phyloP scores from a whole-genome alignment of 2,329 filamentous ascomycete species.

The Penicillium sp. region DNA sequence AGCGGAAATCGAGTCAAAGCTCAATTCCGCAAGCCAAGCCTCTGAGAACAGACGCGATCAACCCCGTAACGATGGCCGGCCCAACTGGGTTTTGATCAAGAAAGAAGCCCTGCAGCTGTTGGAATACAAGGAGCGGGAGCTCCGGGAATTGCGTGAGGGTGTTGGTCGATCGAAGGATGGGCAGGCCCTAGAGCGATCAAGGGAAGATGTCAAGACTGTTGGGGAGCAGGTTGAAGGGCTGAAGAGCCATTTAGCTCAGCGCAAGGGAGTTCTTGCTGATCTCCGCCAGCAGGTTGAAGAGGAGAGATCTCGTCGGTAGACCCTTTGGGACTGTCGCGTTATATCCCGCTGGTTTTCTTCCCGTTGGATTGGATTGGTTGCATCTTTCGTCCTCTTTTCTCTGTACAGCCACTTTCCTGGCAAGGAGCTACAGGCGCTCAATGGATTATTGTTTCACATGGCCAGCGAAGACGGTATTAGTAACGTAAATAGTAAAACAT shows the following conservation, averaged over 20 bases:
- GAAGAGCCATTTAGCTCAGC: conserved; percentile 76
- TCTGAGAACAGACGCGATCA: conserved; percentile 65
- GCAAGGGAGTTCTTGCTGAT: conserved; percentile 76
- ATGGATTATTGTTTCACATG: conserved; percentile 25
- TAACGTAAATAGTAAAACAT: neutral
- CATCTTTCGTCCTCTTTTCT: conserved; percentile 20
- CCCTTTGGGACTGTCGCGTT: too few relatives aligned
- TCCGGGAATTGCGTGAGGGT: conserved; percentile 72
- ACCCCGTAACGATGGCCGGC: conserved; percentile 67
- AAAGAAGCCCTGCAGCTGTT: conserved; percentile 90
- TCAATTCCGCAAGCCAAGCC: conserved; percentile 77
- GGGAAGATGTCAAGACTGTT: conserved; percentile 87
- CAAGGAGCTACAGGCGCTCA: conserved; percentile 39
- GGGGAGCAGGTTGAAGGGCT: conserved; percentile 91
- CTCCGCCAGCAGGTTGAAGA: conserved; percentile 83
- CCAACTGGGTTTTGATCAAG: conserved; percentile 89
- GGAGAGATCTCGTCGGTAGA: conserved; percentile 66
- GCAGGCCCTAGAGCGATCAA: conserved; percentile 73
- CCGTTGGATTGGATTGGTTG: conserved; percentile 11
- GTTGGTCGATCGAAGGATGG: conserved; percentile 62
- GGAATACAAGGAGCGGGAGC: conserved; percentile 86
- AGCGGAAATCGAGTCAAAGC: conserved; percentile 83
- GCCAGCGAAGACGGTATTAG: neutral
- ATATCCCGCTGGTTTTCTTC: too few relatives aligned
- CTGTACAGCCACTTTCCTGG: conserved; percentile 39